Evolutionary conservation across 805 yeast genomes (phyloP).

Genomic region (Tetrapisispora arboricola): DNA sequence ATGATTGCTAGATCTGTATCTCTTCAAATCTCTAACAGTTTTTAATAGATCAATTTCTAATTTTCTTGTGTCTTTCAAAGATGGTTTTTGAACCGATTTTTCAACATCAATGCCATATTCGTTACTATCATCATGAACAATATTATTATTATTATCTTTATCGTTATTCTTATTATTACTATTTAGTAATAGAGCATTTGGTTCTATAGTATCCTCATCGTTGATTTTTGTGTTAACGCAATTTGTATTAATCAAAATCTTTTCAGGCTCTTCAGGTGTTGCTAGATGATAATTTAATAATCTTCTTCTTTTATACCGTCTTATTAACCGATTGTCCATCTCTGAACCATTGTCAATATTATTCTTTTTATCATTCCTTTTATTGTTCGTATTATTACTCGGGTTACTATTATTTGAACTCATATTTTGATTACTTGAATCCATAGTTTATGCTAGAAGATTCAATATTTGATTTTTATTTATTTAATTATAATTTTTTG

Average conservation of each 20-base stretch:
- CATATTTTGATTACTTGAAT: not conserved
- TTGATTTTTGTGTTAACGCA: not conserved
- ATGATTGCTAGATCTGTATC: constrained; percentile 1
- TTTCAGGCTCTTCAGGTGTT: constrained; percentile 19
- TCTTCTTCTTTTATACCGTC: not conserved
- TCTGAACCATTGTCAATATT: not conserved
- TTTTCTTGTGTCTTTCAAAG: constrained; percentile 17
- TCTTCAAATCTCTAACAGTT: constrained; percentile 2
- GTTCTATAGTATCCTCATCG: not conserved
- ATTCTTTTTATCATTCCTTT: too few relatives aligned
- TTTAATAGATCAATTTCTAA: constrained; percentile 14
- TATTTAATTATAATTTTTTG: not conserved
- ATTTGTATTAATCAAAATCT: not conserved
- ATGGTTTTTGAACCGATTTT: constrained; percentile 4
- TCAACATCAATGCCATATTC: too few relatives aligned
- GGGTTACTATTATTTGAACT: too few relatives aligned
- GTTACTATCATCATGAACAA: too few relatives aligned
- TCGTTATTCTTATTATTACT: not conserved
- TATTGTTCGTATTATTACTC: not conserved
- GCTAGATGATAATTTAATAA: constrained; percentile 9
- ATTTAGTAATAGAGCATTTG: not conserved
- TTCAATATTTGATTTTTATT: too few relatives aligned
- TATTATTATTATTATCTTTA: too few relatives aligned
- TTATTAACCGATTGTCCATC: not conserved
- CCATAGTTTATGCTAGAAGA: too few relatives aligned